Evolutionary conservation across 2,329 filamentous ascomycete species (phyloP).

Genomic region (Aspergillus ibericus): DNA sequence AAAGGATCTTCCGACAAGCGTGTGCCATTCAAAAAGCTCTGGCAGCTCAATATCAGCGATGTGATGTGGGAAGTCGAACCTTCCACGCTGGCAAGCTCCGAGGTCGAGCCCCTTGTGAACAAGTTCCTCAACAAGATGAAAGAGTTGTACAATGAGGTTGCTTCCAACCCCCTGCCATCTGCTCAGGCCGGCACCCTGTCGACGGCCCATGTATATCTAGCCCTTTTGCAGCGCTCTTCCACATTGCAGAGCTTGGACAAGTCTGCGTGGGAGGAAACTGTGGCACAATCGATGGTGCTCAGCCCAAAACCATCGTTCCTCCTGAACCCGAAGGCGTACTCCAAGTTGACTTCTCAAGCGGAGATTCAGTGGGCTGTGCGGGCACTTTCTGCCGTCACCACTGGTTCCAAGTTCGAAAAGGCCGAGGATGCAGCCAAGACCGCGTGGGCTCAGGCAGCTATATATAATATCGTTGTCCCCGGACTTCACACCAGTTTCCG

Average conservation of each 20-base stretch:
- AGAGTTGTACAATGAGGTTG: conserved; percentile 74
- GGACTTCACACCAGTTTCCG: conserved; percentile 62
- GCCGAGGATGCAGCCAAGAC: conserved; percentile 52
- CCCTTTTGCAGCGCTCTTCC: conserved; percentile 60
- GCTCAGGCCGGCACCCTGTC: conserved; percentile 81
- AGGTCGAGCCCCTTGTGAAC: conserved; percentile 49
- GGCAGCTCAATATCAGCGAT: conserved; percentile 74
- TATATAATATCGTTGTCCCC: conserved; percentile 72
- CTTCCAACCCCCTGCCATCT: conserved; percentile 73
- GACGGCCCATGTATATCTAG: conserved; percentile 71
- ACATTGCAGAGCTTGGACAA: conserved; percentile 57
- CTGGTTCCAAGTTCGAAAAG: conserved; percentile 53
- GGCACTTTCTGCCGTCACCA: conserved; percentile 64
- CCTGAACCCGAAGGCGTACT: conserved; percentile 79
- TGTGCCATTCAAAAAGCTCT: conserved; percentile 70
- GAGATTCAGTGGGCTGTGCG: conserved; percentile 76
- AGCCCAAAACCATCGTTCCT: conserved; percentile 87
- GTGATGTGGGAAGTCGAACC: conserved; percentile 61
- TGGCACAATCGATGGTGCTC: conserved; percentile 64
- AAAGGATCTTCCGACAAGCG: conserved; percentile 90
- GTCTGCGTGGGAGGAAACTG: conserved; percentile 48
- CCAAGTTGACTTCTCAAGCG: conserved; percentile 71
- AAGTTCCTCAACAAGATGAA: conserved; percentile 52
- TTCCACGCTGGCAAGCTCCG: conserved; percentile 50
- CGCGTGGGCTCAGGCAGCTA: conserved; percentile 80